Base-by-base conservation (phyloP, 2,329 filamentous ascomycete species). In the Ascomycota sp. region DNA sequence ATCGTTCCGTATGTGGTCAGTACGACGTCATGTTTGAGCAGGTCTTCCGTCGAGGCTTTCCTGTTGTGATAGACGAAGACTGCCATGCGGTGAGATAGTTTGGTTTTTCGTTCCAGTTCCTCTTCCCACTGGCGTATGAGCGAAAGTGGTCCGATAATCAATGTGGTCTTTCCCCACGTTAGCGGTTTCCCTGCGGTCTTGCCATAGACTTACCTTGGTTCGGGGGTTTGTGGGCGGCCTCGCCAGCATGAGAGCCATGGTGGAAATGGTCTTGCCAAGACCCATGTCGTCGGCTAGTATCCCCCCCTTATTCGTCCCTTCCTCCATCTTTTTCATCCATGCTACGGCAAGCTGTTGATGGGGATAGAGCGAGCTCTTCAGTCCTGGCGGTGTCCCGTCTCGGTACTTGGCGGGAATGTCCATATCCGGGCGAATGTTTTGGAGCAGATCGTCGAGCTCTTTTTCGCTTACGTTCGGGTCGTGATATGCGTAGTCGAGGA, bases 231-330 rank as follows among this genome's bases (percentile, higher is more conserved):
- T 69, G n/a, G 63, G 15, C 8, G 26, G 72, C 5, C 72, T 64
- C 5, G 68, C 65, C 9, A 81, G 59, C 40, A 92, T 77, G 26
- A 93, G 61, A 4, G 83, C 69, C 15, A 94, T 59, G 5, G 79
- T 75, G 36, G 86, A 81, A 17, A 93, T 75, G 0, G 85, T 93
- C 54, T 93, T 92, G 12, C 83, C 83, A 8, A 93, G 53, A 3
- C 83, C 83, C 85, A 93, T 94, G 43, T 93, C 83, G 47, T 94
- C 85, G 2, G 82, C 82, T 11, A 93, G 61, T 32, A 93, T 85
- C 24, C 83, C 85, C n/a, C 85, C 83, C 41, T 76, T 81, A 42
- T 77, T 82, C 31, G 73, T 61, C 7, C 78, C 71, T 12, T 62
- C 65, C 47, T 93, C 83, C 47, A 80, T 81, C n/a, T 72, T 62